Percentiles rank a stretch among this genome's conserved stretches.
These are phyloP conservation scores for Vigna unguiculata DNA, from an alignment of 306 rosid genomes.

Conservation along the genomic window DNA sequence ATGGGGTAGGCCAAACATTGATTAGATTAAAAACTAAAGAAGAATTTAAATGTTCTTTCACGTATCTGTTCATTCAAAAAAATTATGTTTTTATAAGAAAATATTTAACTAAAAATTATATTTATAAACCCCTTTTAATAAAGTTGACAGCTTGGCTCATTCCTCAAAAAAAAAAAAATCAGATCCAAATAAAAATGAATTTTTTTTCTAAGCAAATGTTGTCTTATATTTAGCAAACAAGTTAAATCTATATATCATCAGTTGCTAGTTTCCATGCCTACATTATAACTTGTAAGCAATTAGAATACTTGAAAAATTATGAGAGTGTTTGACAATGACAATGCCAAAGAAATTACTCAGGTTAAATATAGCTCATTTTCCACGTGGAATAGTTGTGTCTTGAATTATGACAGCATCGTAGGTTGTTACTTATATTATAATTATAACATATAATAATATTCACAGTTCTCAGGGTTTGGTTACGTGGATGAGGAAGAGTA, in stretches of 20 bases:
- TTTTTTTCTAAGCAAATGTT: background rate
- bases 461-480: background rate
- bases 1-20: background rate
- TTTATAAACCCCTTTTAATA: background rate
- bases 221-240: background rate
- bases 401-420: background rate
- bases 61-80: too few relatives aligned
- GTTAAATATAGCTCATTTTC: background rate
- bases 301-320: background rate
- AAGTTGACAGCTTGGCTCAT: background rate
- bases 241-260: background rate
- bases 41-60: background rate
- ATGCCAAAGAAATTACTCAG: too few relatives aligned
- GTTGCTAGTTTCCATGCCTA: background rate
- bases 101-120: background rate
- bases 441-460: background rate
- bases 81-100: background rate
- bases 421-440: background rate
- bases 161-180: background rate
- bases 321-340: too few relatives aligned
- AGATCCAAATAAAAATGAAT: background rate
- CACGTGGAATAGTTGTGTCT: background rate
- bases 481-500: conserved; percentile 31
- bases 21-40: background rate
- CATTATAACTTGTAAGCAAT: background rate